Base-by-base conservation (phyloP, 2,329 filamentous ascomycete genomes). In the Fusarium nelsonii region DNA sequence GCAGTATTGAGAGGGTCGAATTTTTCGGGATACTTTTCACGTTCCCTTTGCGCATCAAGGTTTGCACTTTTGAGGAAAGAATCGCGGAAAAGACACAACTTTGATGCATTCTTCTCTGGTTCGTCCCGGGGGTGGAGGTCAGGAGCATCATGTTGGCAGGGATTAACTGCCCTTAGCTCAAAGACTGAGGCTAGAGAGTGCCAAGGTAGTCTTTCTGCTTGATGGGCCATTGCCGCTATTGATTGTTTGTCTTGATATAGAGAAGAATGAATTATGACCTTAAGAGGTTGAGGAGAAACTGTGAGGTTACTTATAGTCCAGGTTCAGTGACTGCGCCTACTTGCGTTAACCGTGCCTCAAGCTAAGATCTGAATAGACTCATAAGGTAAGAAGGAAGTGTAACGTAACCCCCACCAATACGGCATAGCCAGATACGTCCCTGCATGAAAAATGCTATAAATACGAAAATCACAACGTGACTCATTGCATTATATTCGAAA, bases 121-220 rank as follows among this genome's bases (percentile, higher is more conserved):
- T 58, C 12, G 7, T 36, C 36, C n/a, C 20, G 53, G 1, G 41
- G 23, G 16, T 71, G 68, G 7, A 71, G 45, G n/a, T 71, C 63
- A 3, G 16, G 5, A 0, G 68, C 68, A 4, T 30, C 33, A 2
- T 62, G 43, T 23, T 71, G 57, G 30, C 60, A 71, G 2, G n/a
- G 2, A 20, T 69, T 71, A 20, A 30, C 8, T 2, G 15, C 5
- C 6, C 23, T 55, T 6, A 71, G 20, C 39, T 71, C 43, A 11
- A 71, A 41, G 0, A 54, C 43, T 5, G 68, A 60, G 2, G 63
- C 58, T 26, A 70, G 32, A n/a, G 26, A 7, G 4, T 51, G 48
- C 67, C 67, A 70, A 7, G 63, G 67, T 3, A 70, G 32, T 11
- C 33, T 53, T 5, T 57, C 50, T 18, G 56, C 26, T 30, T 70